Conservation (phyloP, 345 rosid species). For the Lumnitzera littorea region DNA sequence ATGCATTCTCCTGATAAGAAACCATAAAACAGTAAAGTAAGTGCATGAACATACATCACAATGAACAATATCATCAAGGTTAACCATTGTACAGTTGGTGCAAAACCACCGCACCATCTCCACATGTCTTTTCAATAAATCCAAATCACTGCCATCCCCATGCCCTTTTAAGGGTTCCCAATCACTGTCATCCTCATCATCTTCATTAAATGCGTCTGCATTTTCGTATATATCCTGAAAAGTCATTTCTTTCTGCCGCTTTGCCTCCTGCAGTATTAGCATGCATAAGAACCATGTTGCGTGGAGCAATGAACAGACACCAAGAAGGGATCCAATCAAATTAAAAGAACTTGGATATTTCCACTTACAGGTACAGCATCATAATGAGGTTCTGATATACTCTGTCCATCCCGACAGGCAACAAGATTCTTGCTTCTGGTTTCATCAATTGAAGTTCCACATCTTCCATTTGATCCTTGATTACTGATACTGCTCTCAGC, state of each 20-base stretch:
- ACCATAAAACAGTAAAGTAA: neutral
- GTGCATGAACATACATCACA: slow-evolving; percentile 56
- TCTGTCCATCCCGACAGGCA: too few species aligned
- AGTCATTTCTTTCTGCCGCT: slow-evolving; percentile 53
- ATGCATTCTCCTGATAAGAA: too few species aligned
- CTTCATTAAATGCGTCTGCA: slow-evolving; percentile 41
- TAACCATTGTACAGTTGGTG: slow-evolving; percentile 83
- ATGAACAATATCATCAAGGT: slow-evolving; percentile 50
- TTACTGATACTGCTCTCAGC: slow-evolving; percentile 23
- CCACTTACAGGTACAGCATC: slow-evolving; percentile 32
- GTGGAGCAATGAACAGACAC: neutral
- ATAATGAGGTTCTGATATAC: too few species aligned
- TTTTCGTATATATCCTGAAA: slow-evolving; percentile 57
- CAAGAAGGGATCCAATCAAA: neutral
- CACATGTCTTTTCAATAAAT: slow-evolving; percentile 48
- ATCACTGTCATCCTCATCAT: slow-evolving; percentile 81
- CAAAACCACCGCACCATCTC: slow-evolving; percentile 81
- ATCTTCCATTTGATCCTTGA: slow-evolving; percentile 30
- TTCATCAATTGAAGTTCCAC: slow-evolving; percentile 24
- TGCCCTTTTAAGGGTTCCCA: slow-evolving; percentile 78
- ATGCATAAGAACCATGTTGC: neutral
- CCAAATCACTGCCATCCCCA: slow-evolving; percentile 83
- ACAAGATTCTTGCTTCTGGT: slow-evolving; percentile 14
- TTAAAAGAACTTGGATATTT: neutral
- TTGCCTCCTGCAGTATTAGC: slow-evolving; percentile 36